Conservation (phyloP, 768 basidiomycete species). For the Macrolepiota albuminosa region DNA sequence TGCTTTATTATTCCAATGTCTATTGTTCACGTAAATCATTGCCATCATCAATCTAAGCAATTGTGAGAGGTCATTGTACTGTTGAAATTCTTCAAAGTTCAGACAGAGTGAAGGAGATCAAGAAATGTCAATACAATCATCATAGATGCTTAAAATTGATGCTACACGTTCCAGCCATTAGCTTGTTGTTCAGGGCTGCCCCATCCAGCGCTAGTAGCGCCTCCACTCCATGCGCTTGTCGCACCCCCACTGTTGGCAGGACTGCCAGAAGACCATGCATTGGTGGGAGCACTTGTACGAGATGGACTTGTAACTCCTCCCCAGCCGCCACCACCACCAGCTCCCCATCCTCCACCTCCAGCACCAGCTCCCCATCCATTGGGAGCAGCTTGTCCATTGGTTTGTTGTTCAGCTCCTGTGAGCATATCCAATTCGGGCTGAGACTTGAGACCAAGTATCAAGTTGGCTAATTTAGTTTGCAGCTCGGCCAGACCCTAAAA, state of each 20-base stretch:
- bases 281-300: slow-evolving; percentile 24
- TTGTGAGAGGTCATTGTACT: neutral
- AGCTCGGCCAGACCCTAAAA: slow-evolving; percentile 70
- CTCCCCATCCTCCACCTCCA: slow-evolving; percentile 15
- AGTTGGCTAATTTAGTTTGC: slow-evolving; percentile 74
- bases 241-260: slow-evolving; percentile 17
- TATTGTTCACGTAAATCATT: neutral
- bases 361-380: slow-evolving; percentile 14
- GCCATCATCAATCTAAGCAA: neutral
- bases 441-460: slow-evolving; percentile 70
- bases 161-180: slow-evolving; percentile 54
- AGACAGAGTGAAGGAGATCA: neutral
- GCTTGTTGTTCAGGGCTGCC: slow-evolving; percentile 43
- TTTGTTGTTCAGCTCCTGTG: slow-evolving; percentile 31
- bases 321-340: slow-evolving; percentile 13
- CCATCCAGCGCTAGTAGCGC: slow-evolving; percentile 38
- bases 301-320: slow-evolving; percentile 21
- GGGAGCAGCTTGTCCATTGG: slow-evolving; percentile 24
- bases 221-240: slow-evolving; percentile 32
- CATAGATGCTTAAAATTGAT: too few relatives aligned
- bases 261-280: slow-evolving; percentile 20
- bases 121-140: neutral
- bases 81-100: neutral
- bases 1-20: neutral
- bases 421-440: slow-evolving; percentile 54